Evolutionary conservation across 768 basidiomycete genomes (phyloP).

Genomic region (Candolleomyces eurysporus): DNA sequence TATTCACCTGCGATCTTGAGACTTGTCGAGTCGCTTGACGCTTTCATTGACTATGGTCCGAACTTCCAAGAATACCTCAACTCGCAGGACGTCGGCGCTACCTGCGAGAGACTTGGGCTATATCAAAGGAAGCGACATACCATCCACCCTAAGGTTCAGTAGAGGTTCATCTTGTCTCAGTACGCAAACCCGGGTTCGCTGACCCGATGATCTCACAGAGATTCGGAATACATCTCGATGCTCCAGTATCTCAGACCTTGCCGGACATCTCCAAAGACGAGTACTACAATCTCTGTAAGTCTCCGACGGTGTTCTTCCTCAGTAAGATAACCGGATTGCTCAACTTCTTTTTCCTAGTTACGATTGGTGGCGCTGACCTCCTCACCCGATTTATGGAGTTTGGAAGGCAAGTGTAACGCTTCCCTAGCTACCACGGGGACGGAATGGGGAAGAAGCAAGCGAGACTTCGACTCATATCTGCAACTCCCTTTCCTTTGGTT

Average conservation of each 20-base stretch:
- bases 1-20: conserved; percentile 34
- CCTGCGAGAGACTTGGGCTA: conserved; percentile 24
- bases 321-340: neutral
- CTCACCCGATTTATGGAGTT: conserved; percentile 37
- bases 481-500: too few relatives aligned
- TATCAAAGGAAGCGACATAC: conserved; percentile 24
- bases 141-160: conserved; percentile 34
- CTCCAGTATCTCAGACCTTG: conserved; percentile 23
- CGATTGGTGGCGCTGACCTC: conserved; percentile 32
- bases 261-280: conserved; percentile 35
- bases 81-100: conserved; percentile 19
- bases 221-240: conserved; percentile 30
- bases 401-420: conserved; percentile 8
- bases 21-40: conserved; percentile 36
- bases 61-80: conserved; percentile 33
- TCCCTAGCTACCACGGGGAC: neutral
- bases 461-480: too few relatives aligned
- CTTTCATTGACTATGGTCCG: conserved; percentile 37
- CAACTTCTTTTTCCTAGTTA: conserved; percentile 20
- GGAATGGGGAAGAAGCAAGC: too few relatives aligned
- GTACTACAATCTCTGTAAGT: conserved; percentile 40
- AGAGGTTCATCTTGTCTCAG: neutral
- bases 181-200: neutral
- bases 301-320: neutral
- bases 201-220: conserved; percentile 20